These are phyloP conservation scores for Nidularia sp. DNA, from an alignment of 768 basidiomycete genomes.

Conservation along the genomic window DNA sequence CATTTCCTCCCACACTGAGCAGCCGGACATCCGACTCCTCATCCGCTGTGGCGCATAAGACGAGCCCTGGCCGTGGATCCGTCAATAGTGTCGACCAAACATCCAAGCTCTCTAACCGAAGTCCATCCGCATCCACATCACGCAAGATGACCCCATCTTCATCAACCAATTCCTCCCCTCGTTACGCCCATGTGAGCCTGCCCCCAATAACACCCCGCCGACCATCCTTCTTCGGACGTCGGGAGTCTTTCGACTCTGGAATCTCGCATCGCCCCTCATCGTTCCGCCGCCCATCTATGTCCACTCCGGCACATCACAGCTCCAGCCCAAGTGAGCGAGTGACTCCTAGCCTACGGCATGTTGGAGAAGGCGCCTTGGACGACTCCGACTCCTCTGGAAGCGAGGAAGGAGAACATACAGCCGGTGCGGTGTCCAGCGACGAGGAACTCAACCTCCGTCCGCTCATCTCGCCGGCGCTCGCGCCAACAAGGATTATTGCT, in stretches of 20 bases:
- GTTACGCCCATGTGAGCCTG: slow-evolving; percentile 16
- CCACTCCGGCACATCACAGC: slow-evolving; percentile 24
- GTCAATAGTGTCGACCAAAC: neutral
- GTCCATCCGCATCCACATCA: slow-evolving; percentile 29
- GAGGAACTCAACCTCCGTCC: slow-evolving; percentile 24
- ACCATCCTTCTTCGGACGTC: slow-evolving; percentile 32
- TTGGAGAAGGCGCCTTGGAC: slow-evolving; percentile 75
- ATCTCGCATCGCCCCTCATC: slow-evolving; percentile 30
- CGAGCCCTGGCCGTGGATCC: slow-evolving; percentile 17
- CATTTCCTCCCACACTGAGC: no score
- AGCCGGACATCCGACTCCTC: no score
- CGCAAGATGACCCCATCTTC: slow-evolving; percentile 54
- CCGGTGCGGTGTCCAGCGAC: slow-evolving; percentile 25
- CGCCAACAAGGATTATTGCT: slow-evolving; percentile 22
- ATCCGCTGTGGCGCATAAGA: slow-evolving; percentile 4
- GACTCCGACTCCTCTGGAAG: slow-evolving; percentile 65
- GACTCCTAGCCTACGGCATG: slow-evolving; percentile 48
- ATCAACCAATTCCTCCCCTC: slow-evolving; percentile 56
- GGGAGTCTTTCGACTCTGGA: slow-evolving; percentile 28
- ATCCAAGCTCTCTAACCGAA: slow-evolving; percentile 6
- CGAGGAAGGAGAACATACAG: slow-evolving; percentile 22
- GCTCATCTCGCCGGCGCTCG: slow-evolving; percentile 28
- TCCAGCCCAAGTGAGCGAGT: slow-evolving; percentile 33
- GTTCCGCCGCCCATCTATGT: slow-evolving; percentile 42
- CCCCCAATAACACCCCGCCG: slow-evolving; percentile 29